Evolutionary conservation across 108 stramenopile genomes (phyloP).

Genomic region (Cyclotella atomus): DNA sequence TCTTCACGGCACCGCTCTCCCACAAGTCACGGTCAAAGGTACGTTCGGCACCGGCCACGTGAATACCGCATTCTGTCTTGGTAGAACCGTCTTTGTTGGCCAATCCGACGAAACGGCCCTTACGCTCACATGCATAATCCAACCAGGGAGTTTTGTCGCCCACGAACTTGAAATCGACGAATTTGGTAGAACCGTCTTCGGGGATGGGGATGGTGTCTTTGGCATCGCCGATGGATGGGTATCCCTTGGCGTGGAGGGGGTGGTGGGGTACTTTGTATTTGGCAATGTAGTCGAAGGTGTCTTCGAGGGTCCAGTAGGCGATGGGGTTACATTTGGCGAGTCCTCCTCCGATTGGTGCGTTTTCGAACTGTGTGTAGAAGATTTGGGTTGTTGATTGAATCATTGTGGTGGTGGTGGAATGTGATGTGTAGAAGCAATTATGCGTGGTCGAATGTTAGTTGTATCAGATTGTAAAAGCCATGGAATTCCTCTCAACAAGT

Average conservation of each 20-base stretch:
- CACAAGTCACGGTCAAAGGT: slow-evolving; percentile 93
- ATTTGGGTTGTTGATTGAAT: no score
- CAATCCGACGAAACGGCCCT: slow-evolving; percentile 96
- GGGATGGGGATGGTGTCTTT: slow-evolving; percentile 95
- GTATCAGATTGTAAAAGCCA: no score
- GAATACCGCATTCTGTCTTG: slow-evolving; percentile 99
- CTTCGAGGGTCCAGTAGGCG: slow-evolving; percentile 98
- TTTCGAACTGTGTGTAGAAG: slow-evolving; percentile 67
- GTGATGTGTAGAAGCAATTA: no score
- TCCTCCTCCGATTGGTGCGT: slow-evolving; percentile 94
- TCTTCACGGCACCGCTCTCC: slow-evolving; percentile 77
- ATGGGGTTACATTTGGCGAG: slow-evolving; percentile 96
- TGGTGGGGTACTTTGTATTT: slow-evolving; percentile 96
- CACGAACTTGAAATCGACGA: slow-evolving; percentile 84
- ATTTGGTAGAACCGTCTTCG: slow-evolving; percentile 81
- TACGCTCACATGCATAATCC: slow-evolving; percentile 95
- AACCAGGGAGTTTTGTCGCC: slow-evolving; percentile 91
- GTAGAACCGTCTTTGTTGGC: slow-evolving; percentile 95
- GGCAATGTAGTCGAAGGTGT: slow-evolving; percentile 96
- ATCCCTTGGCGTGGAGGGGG: slow-evolving; percentile 96
- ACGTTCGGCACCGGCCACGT: slow-evolving; percentile 89
- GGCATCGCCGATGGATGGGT: slow-evolving; percentile 95
- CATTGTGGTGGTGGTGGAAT: no score
- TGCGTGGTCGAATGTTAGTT: no score
- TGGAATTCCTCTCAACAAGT: no score